Base-by-base conservation (phyloP, 257 asterid species). In the Solanum piurae region DNA sequence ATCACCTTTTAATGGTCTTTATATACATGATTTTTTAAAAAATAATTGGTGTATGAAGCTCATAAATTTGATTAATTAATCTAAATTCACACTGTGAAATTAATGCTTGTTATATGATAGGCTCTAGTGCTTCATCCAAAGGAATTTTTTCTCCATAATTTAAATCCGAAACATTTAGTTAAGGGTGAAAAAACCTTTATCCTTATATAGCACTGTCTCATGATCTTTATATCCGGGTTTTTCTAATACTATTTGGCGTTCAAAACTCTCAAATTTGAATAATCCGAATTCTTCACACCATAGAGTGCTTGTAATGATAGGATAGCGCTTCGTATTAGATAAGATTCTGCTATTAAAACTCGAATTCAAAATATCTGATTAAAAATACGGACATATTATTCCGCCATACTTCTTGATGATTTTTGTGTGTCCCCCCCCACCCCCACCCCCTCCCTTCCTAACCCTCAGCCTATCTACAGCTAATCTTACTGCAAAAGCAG, bases 351-450 rank as follows among this genome's bases (percentile, higher is more conserved):
- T 62, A 0, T 60, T 13, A 33, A 31, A 71, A 71, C 9, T 33
- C 1, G 1, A 72, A 72, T 72, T 33, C 1, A 10, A 71, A 14
- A 71, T 0, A 9, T 71, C 3, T 16, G 4, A 8, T 72, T 72
- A 72, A 33, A 2, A 33, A 1, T 16, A 4, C 14, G 0, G 0
- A 16, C 0, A 0, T 33, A 33, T 8, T 72, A 16, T 33, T 72
- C 14, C 42, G 8, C 76, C 23, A 13, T 14, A 69, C 36, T 64
- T 64, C 7, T 64, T 64, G 33, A 64, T 64, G 72, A 3, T 60
- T 60, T 27, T 58, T 20, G 21, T 44, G 12, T 10, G n/a, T 21
- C 31, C 74, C 52, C 29, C 1, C 20, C 76, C 40, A 6, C 29
- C 1, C 20, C 76, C 40, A 6, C 83, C 12, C 83, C 23, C 31